A percentile compares a stretch with the other conserved stretches of the same genome.
Conservation (phyloP, 352 stramenopile species). For the Globisporangium heterothallicum region DNA sequence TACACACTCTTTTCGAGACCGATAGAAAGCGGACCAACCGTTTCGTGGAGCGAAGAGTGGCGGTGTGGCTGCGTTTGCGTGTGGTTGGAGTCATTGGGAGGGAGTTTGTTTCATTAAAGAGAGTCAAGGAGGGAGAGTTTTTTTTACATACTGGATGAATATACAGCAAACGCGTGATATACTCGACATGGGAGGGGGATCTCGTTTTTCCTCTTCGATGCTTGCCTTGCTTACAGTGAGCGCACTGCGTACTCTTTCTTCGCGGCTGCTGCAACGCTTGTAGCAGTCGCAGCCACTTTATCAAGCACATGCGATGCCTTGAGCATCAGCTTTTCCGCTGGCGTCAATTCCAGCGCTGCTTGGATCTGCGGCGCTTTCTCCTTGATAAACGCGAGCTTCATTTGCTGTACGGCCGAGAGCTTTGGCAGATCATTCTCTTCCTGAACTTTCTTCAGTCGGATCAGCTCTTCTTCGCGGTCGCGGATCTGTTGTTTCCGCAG, state of each 20-base stretch:
- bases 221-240: conserved; percentile 29
- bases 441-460: conserved; percentile 36
- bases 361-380: conserved; percentile 47
- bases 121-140: conserved; percentile 1
- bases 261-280: conserved; percentile 24
- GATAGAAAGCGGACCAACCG: too few species aligned
- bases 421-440: conserved; percentile 30
- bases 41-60: too few species aligned
- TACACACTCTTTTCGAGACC: too few species aligned
- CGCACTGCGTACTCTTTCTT: conserved; percentile 73
- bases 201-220: too few species aligned
- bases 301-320: conserved; percentile 39
- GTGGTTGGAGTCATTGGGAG: too few species aligned
- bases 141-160: conserved; percentile 4
- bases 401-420: conserved; percentile 32
- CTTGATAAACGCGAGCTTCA: conserved; percentile 44
- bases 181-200: background rate
- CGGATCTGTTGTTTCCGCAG: conserved; percentile 42
- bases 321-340: conserved; percentile 36
- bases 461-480: conserved; percentile 45
- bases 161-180: too few species aligned
- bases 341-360: conserved; percentile 47
- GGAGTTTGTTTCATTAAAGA: conserved; percentile 18
- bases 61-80: background rate
- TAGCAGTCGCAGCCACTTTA: conserved; percentile 31